Evolutionary conservation across 495 filamentous ascomycete genomes (phyloP).

Genomic region (Penicillium steckii): DNA sequence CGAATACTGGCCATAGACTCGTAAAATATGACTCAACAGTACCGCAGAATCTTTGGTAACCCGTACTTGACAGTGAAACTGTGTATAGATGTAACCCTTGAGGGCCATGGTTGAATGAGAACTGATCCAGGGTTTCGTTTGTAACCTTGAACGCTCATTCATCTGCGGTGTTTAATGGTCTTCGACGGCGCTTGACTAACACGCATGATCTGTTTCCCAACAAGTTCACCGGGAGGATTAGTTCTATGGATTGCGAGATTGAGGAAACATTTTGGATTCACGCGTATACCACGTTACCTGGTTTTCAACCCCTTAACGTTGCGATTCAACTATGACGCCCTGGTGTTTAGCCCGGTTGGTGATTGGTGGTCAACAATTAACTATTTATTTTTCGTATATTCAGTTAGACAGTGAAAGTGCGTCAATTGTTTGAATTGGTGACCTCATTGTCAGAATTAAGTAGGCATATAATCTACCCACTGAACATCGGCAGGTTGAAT

Average conservation of each 20-base stretch:
- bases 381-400: not conserved
- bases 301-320: not conserved
- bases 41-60: too few relatives aligned
- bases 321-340: not conserved
- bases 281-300: not conserved
- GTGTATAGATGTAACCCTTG: not conserved
- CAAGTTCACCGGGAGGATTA: not conserved
- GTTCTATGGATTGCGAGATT: not conserved
- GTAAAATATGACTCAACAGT: too few relatives aligned
- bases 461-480: too few relatives aligned
- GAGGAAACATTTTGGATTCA: not conserved
- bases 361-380: not conserved
- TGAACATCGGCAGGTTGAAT: too few relatives aligned
- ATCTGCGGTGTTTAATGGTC: not conserved
- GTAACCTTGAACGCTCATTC: not conserved
- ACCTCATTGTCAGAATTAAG: too few relatives aligned
- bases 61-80: slow-evolving; percentile 5
- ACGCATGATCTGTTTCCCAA: not conserved
- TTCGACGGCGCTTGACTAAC: not conserved
- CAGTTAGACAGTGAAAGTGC: not conserved
- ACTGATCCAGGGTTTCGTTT: not conserved
- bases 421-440: too few relatives aligned
- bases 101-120: not conserved
- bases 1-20: too few relatives aligned
- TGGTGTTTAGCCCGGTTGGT: not conserved